Evolutionary conservation across 768 basidiomycete species (phyloP).

Genomic region (Suillus tomentosus): DNA sequence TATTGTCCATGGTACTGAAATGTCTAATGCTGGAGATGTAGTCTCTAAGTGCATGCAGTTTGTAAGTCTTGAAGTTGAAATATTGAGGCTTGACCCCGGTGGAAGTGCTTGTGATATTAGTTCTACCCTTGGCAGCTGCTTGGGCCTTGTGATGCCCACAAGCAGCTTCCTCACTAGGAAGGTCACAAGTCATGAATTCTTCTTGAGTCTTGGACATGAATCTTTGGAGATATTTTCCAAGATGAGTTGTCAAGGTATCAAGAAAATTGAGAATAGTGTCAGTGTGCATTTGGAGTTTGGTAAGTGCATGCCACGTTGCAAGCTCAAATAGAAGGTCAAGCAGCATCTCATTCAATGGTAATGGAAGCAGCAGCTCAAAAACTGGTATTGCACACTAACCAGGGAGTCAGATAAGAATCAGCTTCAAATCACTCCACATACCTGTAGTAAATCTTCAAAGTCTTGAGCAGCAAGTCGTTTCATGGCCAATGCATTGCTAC

Average conservation of each 20-base stretch:
- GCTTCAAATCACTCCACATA: too few relatives aligned
- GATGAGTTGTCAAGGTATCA: background rate
- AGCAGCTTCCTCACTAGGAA: constrained; percentile 40
- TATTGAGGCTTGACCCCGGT: background rate
- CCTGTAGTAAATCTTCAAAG: too few relatives aligned
- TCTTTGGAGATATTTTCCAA: constrained; percentile 22
- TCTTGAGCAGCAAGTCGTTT: too few relatives aligned
- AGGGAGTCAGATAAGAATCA: too few relatives aligned
- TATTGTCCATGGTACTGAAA: constrained; percentile 29
- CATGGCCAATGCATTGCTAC: too few relatives aligned
- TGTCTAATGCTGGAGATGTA: too few relatives aligned
- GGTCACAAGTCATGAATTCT: constrained; percentile 32
- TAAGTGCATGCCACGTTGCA: constrained; percentile 22
- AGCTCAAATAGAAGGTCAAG: constrained; percentile 25
- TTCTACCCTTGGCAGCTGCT: background rate
- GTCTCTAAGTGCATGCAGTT: background rate
- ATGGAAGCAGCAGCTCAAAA: constrained; percentile 30
- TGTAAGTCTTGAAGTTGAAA: constrained; percentile 16
- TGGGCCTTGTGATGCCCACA: constrained; percentile 18
- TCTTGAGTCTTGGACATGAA: background rate
- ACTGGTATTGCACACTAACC: constrained; percentile 31
- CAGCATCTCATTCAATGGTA: too few relatives aligned
- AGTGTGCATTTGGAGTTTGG: too few relatives aligned
- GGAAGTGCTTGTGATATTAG: too few relatives aligned
- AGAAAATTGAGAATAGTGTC: too few relatives aligned